Evolutionary conservation across 169 alveolate species (phyloP), one percentile per base, ranked within the genome.

Genomic region (Plasmodium vivax): DNA sequence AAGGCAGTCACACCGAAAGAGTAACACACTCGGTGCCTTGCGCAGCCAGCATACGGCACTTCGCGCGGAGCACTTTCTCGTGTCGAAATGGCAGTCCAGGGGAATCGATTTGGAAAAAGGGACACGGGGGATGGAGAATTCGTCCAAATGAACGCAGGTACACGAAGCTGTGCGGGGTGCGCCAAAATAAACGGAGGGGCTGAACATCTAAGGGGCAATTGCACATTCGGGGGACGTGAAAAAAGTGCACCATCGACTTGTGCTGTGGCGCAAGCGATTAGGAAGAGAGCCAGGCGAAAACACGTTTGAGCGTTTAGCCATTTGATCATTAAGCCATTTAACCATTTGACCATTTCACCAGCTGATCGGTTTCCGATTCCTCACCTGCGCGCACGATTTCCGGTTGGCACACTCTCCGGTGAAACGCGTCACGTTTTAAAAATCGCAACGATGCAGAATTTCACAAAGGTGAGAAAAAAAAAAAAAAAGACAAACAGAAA

Each of bases 361-460:
- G n/a, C n/a, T n/a, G n/a, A n/a, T n/a, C n/a, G n/a, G n/a, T n/a
- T n/a, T n/a, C 56, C n/a, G n/a, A 45, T 45, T 62, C 36, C 34
- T 62, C 75, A 62, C 12, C 36, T 62, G 27, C 75, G 19, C 75
- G 51, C 68, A 41, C 32, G 9, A 19, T n/a, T 79, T 36, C 16
- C 43, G 84, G 43, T n/a, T 79, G 19, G 54, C 34, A 79, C 30
- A 79, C 62, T 79, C 84, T 79, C 84, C 54, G 23, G 43, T 79
- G 36, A 41, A 36, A 79, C 27, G 54, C 32, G 84, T 47, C 43
- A 38, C 27, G 19, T 36, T 34, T 41, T 41, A 36, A 27, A 79
- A 79, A 79, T 47, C 19, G 54, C n/a, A 14, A n/a, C 34, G 51
- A 79, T 41, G 43, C 72, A 12, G 0, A 79, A 79, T 79, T 79